Evolutionary conservation across 1,284 basidiomycete species (phyloP), one percentile per base, ranked within the genome.

Genomic region (Pyrrhoderma lamaoense): DNA sequence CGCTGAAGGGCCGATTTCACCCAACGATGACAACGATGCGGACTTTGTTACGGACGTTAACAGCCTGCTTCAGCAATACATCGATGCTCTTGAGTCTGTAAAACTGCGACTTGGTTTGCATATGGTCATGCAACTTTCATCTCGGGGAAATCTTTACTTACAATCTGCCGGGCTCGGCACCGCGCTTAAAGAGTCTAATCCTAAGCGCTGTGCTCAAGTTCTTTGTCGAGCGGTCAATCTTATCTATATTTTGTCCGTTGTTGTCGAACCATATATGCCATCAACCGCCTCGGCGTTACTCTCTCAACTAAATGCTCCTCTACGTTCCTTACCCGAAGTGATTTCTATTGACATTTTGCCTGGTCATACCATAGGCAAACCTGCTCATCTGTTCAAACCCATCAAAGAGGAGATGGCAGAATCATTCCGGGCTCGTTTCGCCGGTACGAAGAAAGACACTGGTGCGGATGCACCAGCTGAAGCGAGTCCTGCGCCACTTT

Each of bases 181-280:
- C 65, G 79, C 90, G 2, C 77, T 99, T 48, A 85, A 95, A 70
- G 72, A 79, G 21, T 80, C 85, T 59, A 76, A 89, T 56, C 91
- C 92, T 1, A 76, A 78, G 56, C 85, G 93, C 56, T 96, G 93
- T 61, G 93, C 88, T 3, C 85, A 91, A 62, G 93, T 98, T 57
- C 74, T 98, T 56, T 82, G 90, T 42, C 84, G 94, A 53, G 88
- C 93, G 19, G 69, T 93, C 67, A 98, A 98, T 71, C 74, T 99
- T 59, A 96, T 99, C 67, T 99, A 96, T 68, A 69, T 86, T 25
- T 77, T 99, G 52, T 88, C 90, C 9, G 84, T 84, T 27, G 72
- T 96, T 57, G 70, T 93, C 58, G 88, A 94, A 65, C 95, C 96
- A 0, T 99, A 93, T 81, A 98, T 99, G 94, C 96, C 96, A 36